Evolutionary conservation across 1,139 yeast genomes (phyloP).

Genomic region (Geotrichum bryndzae): DNA sequence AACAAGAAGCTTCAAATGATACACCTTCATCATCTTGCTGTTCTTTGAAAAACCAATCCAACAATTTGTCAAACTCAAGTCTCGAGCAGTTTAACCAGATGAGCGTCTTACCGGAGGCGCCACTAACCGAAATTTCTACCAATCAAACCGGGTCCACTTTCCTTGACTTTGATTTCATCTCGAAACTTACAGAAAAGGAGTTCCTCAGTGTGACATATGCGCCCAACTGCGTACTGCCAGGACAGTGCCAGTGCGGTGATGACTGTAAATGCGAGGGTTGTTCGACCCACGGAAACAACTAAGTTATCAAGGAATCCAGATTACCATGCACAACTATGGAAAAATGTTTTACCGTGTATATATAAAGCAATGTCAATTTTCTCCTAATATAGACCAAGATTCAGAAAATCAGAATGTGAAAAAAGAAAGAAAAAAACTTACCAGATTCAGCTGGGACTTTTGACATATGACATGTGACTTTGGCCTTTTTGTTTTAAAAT

Average conservation of each 20-base stretch:
- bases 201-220: constrained; percentile 30
- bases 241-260: constrained; percentile 38
- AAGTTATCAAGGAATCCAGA: not conserved
- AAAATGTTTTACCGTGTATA: not conserved
- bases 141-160: not conserved
- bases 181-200: not conserved
- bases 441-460: too few species aligned
- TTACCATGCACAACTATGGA: not conserved
- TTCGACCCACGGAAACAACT: constrained; percentile 29
- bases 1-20: not conserved
- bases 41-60: not conserved
- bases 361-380: not conserved
- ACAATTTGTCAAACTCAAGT: not conserved
- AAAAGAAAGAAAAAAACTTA: not conserved
- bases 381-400: not conserved
- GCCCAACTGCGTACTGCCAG: constrained; percentile 37
- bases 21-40: not conserved
- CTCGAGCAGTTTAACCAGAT: not conserved
- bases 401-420: not conserved
- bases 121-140: not conserved
- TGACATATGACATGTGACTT: too few species aligned
- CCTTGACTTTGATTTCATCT: constrained; percentile 7
- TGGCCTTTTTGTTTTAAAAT: too few species aligned
- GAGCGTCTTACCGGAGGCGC: not conserved
- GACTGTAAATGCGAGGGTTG: constrained; percentile 36